These are phyloP conservation scores for Poa pratensis DNA, from an alignment of 176 grass and related monocot species.

Conservation along the genomic window DNA sequence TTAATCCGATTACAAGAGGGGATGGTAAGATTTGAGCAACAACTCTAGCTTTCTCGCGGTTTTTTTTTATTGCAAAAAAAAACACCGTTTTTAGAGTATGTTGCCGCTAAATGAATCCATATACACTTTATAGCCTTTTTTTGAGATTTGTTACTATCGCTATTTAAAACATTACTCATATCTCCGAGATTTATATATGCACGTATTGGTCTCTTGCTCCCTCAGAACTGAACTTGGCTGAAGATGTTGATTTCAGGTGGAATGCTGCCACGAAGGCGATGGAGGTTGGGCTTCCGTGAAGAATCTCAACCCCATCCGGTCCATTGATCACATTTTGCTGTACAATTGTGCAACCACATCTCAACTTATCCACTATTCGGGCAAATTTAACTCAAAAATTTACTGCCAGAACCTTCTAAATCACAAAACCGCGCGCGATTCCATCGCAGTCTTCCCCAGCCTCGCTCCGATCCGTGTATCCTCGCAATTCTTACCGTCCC, in stretches of 20 bases:
- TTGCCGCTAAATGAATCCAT: too few species aligned
- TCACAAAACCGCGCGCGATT: not conserved
- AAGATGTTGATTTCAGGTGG: not conserved
- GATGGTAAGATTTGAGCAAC: too few species aligned
- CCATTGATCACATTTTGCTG: conserved; percentile 3
- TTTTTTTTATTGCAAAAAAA: too few species aligned
- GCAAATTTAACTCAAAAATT: not conserved
- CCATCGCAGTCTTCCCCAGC: not conserved
- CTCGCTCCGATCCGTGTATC: not conserved
- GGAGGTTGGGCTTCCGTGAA: not conserved
- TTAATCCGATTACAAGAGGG: too few species aligned
- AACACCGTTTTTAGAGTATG: too few species aligned
- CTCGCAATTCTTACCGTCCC: conserved; percentile 36
- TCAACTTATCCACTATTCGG: not conserved
- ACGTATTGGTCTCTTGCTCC: too few species aligned
- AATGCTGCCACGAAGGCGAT: not conserved
- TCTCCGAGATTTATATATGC: too few species aligned
- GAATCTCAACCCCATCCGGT: not conserved
- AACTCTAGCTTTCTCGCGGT: too few species aligned
- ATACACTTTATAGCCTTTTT: too few species aligned
- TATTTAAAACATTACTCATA: too few species aligned
- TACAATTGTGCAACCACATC: not conserved
- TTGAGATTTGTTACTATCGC: too few species aligned
- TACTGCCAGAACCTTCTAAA: not conserved
- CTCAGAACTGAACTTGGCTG: too few species aligned